Base-by-base conservation (phyloP, 2,329 filamentous ascomycete genomes). In the Fusarium robinianum region DNA sequence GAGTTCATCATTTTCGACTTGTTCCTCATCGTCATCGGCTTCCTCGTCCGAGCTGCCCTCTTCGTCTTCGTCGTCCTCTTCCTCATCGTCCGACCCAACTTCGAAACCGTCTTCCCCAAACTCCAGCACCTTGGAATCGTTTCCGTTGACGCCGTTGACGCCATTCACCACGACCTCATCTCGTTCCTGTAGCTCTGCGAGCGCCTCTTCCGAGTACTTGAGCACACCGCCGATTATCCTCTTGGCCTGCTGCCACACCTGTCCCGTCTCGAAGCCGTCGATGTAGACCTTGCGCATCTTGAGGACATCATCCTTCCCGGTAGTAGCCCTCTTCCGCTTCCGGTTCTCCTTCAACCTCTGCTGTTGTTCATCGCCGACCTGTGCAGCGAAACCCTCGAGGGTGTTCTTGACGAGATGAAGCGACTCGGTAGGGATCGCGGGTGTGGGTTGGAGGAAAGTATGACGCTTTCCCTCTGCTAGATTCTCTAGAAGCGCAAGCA, bases 201-300 rank as follows among this genome's bases (percentile, higher is more conserved):
- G 62, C 4, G 71, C 62, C 5, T 69, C 66, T 33, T 74, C 68
- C 0, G 77, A 76, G 52, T 79, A 75, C 27, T 71, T 67, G 31
- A 82, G 57, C 8, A 79, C 70, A 32, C 76, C 75, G 9, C 68
- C 78, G 44, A 97, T 84, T 14, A 97, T 89, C 59, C 88, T 83
- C 62, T 84, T 85, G 7, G 90, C 87, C 72, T 99, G 94, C 68
- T 96, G 89, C 88, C 92, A 99, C 29, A 99, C 84, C 69, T 97
- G 92, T 14, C 85, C 82, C 8, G 88, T 85, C 59, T 87, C 88
- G 58, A 97, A 96, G 0, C 92, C 94, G 44, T 95, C 83, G 6
- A 90, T 75, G 65, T 96, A 88, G 11, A 99, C 74, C 67, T 88
- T 90, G 60, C 87, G 85, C 60, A 96, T 74, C 60, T 90, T 90